Conservation (phyloP, 768 basidiomycete species). For the Gymnopilus dilepis region DNA sequence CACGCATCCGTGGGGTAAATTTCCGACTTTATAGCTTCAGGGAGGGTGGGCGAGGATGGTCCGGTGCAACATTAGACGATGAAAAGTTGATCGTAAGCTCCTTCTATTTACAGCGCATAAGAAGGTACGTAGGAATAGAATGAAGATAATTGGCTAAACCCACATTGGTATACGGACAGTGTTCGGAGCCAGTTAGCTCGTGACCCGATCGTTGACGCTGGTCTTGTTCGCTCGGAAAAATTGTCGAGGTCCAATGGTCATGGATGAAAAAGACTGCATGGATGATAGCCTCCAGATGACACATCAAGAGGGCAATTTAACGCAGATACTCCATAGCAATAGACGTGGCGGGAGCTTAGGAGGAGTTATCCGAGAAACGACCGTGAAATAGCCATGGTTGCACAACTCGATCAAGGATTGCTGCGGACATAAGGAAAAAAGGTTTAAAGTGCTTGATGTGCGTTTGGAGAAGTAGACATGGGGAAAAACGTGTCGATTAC, state of each 20-base stretch:
- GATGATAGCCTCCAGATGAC: not conserved
- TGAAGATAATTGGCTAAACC: not conserved
- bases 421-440: slow-evolving; percentile 14
- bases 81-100: not conserved
- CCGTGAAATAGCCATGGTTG: slow-evolving; percentile 35
- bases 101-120: slow-evolving; percentile 10
- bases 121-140: not conserved
- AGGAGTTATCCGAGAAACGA: slow-evolving; percentile 28
- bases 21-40: slow-evolving; percentile 23
- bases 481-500: not conserved
- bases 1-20: slow-evolving; percentile 20
- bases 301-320: slow-evolving; percentile 10
- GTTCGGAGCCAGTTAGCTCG: slow-evolving; percentile 26
- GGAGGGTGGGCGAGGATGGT: slow-evolving; percentile 5
- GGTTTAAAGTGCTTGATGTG: not conserved
- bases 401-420: slow-evolving; percentile 9
- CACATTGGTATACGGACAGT: slow-evolving; percentile 22
- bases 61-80: slow-evolving; percentile 10
- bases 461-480: not conserved
- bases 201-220: slow-evolving; percentile 15
- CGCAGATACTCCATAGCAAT: slow-evolving; percentile 16
- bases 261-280: slow-evolving; percentile 5
- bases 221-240: slow-evolving; percentile 26
- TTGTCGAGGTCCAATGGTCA: not conserved
- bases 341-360: slow-evolving; percentile 31